Evolutionary conservation across 1,139 yeast genomes (phyloP), one percentile per base, ranked within the genome.

Genomic region (Kodamaea fungicola): DNA sequence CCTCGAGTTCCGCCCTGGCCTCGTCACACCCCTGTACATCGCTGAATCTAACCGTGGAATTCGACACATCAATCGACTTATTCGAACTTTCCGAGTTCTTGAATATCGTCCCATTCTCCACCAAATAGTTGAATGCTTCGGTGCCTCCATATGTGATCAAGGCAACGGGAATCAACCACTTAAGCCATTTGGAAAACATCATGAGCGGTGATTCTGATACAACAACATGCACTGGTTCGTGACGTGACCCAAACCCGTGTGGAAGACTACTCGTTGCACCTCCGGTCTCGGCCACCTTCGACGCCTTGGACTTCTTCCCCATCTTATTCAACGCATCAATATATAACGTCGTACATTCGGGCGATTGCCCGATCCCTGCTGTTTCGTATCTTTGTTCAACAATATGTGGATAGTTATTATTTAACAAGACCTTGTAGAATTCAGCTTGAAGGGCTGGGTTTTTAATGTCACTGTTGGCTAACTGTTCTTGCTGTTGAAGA

Each of bases 21-120:
- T 94, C 99, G 60, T 94, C 99, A 47, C 94, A 95, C 36, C 99
- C 99, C 56, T 92, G 87, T 27, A 94, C 97, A 59, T 94, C 99
- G 33, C 79, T 76, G 59, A 94, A 94, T 55, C 80, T 80, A 32
- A 90, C 97, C 30, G 87, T 86, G 8, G 95, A 85, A 56, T 87
- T 87, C 23, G 85, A 76, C 33, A 88, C 92, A 53, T 92, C 96
- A 35, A 83, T 83, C 4, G 87, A 74, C 55, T 82, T 81, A 51
- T 85, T 95, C 19, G 80, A 78, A 4, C 80, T 82, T 42, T 83
- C 87, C 13, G 86, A 67, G 45, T 83, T 83, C 53, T 86, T 88
- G 64, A 89, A 74, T 35, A 90, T 76, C 12, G 95, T 80, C 6
- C 96, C 88, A 46, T 87, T 81, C 59, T 90, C 97, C 30, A 86